phyloP scores from a whole-genome alignment of 2,329 filamentous ascomycete species.

The Fusarium praegraminearum region DNA sequence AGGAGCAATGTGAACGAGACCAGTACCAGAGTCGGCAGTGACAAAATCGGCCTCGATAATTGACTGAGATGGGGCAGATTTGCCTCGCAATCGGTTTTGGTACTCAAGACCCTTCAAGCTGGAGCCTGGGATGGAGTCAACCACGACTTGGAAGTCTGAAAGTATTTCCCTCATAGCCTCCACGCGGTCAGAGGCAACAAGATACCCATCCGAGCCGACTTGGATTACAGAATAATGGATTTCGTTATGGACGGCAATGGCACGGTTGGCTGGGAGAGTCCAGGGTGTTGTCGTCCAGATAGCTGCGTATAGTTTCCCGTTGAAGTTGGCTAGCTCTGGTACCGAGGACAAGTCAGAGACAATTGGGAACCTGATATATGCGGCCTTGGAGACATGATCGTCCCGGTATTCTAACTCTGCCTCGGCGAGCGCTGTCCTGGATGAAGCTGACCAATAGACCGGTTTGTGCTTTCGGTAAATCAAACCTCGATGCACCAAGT shows the following conservation, averaged over 20 bases:
- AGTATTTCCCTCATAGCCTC: constrained; percentile 65
- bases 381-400: constrained; percentile 75
- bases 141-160: constrained; percentile 66
- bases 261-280: constrained; percentile 93
- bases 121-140: constrained; percentile 70
- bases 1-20: constrained; percentile 93
- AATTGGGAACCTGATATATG: constrained; percentile 85
- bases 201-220: constrained; percentile 67
- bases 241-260: constrained; percentile 83
- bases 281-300: constrained; percentile 99
- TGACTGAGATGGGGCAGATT: constrained; percentile 68
- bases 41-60: constrained; percentile 91
- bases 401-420: constrained; percentile 88
- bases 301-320: constrained; percentile 75
- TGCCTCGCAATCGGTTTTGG: constrained; percentile 74
- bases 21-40: constrained; percentile 88
- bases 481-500: constrained; percentile 78
- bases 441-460: constrained; percentile 88
- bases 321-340: constrained; percentile 54
- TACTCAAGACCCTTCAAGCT: constrained; percentile 76
- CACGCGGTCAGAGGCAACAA: constrained; percentile 79
- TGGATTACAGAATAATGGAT: constrained; percentile 79
- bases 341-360: constrained; percentile 53
- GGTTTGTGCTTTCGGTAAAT: constrained; percentile 85
- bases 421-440: constrained; percentile 82